Conservation (phyloP, 257 asterid genomes). For the Cruciata laevipes region DNA sequence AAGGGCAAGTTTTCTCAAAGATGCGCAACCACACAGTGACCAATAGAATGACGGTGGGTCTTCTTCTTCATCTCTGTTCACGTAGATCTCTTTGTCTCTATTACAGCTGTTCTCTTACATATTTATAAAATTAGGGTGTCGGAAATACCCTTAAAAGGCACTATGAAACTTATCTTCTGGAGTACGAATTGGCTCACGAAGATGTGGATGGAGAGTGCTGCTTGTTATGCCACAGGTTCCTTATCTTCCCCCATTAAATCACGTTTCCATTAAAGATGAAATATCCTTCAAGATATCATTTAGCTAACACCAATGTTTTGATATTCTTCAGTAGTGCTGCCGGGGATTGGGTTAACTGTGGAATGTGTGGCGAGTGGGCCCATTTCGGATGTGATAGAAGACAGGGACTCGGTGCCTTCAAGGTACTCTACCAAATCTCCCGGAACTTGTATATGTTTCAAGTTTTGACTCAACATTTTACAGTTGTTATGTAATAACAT, state of each 20-base stretch:
- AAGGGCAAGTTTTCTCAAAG: constrained; percentile 98
- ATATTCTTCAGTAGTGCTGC: constrained; percentile 85
- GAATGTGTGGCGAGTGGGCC: constrained; percentile 99
- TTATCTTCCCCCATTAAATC: neutral
- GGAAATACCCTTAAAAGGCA: constrained; percentile 97
- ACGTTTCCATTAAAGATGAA: neutral
- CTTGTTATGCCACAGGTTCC: constrained; percentile 90
- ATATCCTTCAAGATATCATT: neutral
- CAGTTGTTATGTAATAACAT: neutral
- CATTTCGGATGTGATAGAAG: constrained; percentile 97
- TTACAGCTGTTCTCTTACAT: constrained; percentile 5
- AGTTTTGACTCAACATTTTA: neutral
- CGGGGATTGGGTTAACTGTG: constrained; percentile 99
- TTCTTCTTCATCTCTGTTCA: constrained; percentile 1
- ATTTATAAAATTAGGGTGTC: constrained; percentile 65
- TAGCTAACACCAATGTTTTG: constrained; percentile 27
- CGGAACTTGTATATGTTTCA: neutral
- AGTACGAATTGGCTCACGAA: constrained; percentile 95
- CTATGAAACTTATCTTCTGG: constrained; percentile 93
- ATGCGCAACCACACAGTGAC: constrained; percentile 98
- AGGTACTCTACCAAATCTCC: constrained; percentile 37
- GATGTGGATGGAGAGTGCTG: constrained; percentile 99
- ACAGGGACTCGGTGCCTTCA: constrained; percentile 97
- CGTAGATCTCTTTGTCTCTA: neutral
- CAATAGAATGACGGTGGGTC: constrained; percentile 84